Evolutionary conservation across 2,329 filamentous ascomycete species (phyloP).

Genomic region (Coniochaeta ligniaria): DNA sequence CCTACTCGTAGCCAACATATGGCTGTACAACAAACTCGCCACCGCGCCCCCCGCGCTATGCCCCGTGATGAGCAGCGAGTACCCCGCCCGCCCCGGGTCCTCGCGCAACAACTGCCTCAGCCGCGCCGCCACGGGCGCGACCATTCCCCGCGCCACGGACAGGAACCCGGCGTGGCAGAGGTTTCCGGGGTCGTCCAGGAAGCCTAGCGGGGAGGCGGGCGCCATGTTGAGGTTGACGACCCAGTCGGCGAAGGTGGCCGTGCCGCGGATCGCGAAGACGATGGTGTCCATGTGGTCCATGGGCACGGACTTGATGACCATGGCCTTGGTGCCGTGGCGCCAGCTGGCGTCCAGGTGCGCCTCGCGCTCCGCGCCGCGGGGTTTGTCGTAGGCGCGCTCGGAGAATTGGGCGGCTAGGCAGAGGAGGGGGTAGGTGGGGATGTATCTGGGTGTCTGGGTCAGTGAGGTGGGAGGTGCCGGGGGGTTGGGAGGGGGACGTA

Average conservation of each 20-base stretch:
- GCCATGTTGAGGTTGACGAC: constrained; percentile 70
- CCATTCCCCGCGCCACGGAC: constrained; percentile 67
- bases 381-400: constrained; percentile 63
- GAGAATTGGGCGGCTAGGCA: constrained; percentile 76
- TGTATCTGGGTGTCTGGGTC: constrained; percentile 43
- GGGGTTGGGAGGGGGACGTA: constrained; percentile 21
- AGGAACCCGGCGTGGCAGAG: constrained; percentile 78
- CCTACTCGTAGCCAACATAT: constrained; percentile 61
- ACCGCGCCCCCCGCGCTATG: constrained; percentile 84
- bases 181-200: constrained; percentile 72
- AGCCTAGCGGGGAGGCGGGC: constrained; percentile 57
- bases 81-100: constrained; percentile 56
- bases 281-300: constrained; percentile 73
- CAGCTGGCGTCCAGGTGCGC: constrained; percentile 66
- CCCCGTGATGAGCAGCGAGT: constrained; percentile 74
- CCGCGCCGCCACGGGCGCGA: constrained; percentile 62
- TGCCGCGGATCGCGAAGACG: constrained; percentile 78
- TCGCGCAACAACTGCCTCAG: constrained; percentile 65
- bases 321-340: constrained; percentile 71
- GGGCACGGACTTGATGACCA: constrained; percentile 75
- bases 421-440: constrained; percentile 69
- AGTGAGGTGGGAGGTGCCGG: background rate
- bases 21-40: constrained; percentile 69
- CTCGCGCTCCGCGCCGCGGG: constrained; percentile 55
- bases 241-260: constrained; percentile 78